These are phyloP conservation scores for Catenaria anguillulae DNA, from an alignment of 371 early-diverging fungal species.

Conservation along the genomic window DNA sequence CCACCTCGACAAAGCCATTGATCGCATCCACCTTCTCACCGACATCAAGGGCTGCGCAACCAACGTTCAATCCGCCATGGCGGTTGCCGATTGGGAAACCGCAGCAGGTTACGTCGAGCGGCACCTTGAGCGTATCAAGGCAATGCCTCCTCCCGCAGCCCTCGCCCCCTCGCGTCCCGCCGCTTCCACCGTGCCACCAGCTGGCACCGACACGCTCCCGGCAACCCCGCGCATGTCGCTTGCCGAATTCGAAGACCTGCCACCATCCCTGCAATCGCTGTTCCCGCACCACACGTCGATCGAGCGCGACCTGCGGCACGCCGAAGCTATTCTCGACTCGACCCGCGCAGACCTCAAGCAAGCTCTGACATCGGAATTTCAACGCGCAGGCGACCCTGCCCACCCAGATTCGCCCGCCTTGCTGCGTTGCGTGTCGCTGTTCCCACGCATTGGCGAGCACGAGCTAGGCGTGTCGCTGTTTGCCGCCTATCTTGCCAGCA, in stretches of 20 bases:
- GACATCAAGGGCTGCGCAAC: background rate
- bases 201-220: no score
- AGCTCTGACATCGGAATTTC: background rate
- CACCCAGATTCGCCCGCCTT: background rate
- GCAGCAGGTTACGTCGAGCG: background rate
- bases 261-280: background rate
- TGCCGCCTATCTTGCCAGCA: constrained; percentile 63
- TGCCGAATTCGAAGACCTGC: background rate
- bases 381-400: background rate
- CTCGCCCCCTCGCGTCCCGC: no score
- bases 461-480: constrained; percentile 73
- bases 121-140: background rate
- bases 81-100: background rate
- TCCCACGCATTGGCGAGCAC: constrained; percentile 67
- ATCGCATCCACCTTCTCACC: background rate
- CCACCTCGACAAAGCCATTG: background rate
- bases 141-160: no score
- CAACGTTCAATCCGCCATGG: background rate
- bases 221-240: no score
- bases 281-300: background rate
- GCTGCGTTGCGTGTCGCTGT: constrained; percentile 23
- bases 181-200: no score
- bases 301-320: background rate
- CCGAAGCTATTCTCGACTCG: background rate
- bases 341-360: background rate